Evolutionary conservation across 2,329 filamentous ascomycete genomes (phyloP), one percentile per base, ranked within the genome.

Genomic region (Sporothrix mexicana): DNA sequence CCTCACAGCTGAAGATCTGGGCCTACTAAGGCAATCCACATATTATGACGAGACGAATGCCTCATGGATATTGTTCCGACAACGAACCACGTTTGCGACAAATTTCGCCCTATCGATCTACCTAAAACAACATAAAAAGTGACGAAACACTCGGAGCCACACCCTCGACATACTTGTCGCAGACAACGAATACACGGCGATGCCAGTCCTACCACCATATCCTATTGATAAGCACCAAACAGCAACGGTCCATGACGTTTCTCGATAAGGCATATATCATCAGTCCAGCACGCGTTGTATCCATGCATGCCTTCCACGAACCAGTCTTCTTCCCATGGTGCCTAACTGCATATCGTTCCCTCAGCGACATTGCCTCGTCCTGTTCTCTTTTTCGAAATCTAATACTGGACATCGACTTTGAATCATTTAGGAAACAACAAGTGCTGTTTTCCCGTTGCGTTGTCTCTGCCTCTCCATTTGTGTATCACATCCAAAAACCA

Each of bases 1-100:
- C 72, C 67, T 62, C 67, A 71, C 76, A 95, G 93, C 91, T 95
- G 83, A 95, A 94, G 88, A 90, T 95, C 82, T 95, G 93, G 93
- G 93, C 93, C 76, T 94, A 92, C 85, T 93, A 91, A 83, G 53
- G 69, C 53, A 12, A 45, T 53, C 30, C 30, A 57, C 67, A 25
- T 53, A 6, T 57, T 30, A 73, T 45, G 72, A 75, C 72, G 74
- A 74, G 69, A 72, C 72, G 73, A 74, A 72, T 41, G 51, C 66
- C 69, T 53, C 51, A 47, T 36, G 61, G 69, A 41, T 66, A 61
- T 49, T 57, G 72, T 66, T 62, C 67, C 47, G 36, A 73, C 66
- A 45, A 57, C 53, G 49, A 69, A 69, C 51, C 67, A 23, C 25
- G 20, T 20, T 23, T 61, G 53, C 67, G 36, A 66, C 59, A 17